Percentiles rank a stretch among this genome's conserved stretches.
phyloP scores from a whole-genome alignment of 179 eudicot species.

The Gypsophila paniculata region DNA sequence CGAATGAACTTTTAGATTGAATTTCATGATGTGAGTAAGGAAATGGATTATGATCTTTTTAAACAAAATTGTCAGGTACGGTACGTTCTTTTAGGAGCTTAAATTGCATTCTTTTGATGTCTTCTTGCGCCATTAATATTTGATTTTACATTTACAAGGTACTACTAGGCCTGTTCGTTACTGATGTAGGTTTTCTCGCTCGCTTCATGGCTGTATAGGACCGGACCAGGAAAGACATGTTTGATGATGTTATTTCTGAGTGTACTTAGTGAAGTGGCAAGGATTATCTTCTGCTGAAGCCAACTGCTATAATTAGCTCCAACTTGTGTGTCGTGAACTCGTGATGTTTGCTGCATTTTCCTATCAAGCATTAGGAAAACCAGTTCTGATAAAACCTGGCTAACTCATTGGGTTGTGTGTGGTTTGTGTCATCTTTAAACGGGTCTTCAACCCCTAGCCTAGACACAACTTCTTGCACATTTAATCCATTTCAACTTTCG shows the following conservation, averaged over 20 bases:
- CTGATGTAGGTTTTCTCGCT: slow-evolving; percentile 8
- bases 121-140: neutral
- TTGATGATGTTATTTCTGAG: slow-evolving; percentile 63
- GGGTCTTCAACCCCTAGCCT: too few species aligned
- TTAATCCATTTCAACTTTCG: too few species aligned
- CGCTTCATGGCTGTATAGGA: slow-evolving; percentile 34
- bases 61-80: slow-evolving; percentile 90
- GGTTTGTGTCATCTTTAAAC: slow-evolving; percentile 26
- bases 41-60: slow-evolving; percentile 97
- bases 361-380: too few species aligned
- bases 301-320: slow-evolving; percentile 57
- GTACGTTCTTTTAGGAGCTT: neutral
- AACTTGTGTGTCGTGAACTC: slow-evolving; percentile 10
- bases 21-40: slow-evolving; percentile 98
- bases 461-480: too few species aligned
- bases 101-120: slow-evolving; percentile 12
- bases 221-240: slow-evolving; percentile 50
- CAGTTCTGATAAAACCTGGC: too few species aligned
- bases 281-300: slow-evolving; percentile 99
- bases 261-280: slow-evolving; percentile 97
- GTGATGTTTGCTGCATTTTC: neutral
- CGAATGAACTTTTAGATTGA: slow-evolving; percentile 55
- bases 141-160: neutral
- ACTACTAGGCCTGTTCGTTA: neutral
- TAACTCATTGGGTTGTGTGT: too few species aligned